A percentile compares a stretch with the other conserved stretches of the same genome.
Evolutionary conservation across 2,329 filamentous ascomycete species (phyloP).

Genomic region (Stemphylium lycopersici): DNA sequence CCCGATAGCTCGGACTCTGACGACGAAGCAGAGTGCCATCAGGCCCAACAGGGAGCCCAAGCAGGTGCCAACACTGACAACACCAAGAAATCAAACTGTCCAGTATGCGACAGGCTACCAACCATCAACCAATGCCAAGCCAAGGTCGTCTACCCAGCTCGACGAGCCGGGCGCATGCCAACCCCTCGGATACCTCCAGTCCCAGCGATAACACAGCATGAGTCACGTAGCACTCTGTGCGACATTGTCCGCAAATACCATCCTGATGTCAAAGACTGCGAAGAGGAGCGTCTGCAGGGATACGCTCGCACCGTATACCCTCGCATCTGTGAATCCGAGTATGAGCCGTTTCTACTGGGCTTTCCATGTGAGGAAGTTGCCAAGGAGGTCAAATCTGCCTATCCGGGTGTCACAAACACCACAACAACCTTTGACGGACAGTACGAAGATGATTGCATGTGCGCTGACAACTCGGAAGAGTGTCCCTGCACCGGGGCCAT

Average conservation of each 20-base stretch:
- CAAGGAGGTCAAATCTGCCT: neutral
- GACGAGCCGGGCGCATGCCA: neutral
- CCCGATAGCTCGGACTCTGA: neutral
- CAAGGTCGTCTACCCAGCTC: slow-evolving; percentile 6
- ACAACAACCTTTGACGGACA: neutral
- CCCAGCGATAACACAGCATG: neutral
- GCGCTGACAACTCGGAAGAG: neutral
- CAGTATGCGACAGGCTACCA: neutral
- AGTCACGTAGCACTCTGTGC: slow-evolving; percentile 4
- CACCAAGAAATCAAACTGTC: neutral
- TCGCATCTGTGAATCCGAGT: slow-evolving; percentile 5
- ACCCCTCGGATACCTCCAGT: neutral
- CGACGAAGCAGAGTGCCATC: neutral
- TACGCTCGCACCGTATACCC: slow-evolving; percentile 2
- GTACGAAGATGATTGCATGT: neutral
- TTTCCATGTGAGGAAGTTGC: slow-evolving; percentile 7
- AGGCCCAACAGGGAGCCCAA: neutral
- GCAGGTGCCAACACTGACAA: neutral
- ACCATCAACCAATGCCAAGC: slow-evolving; percentile 7
- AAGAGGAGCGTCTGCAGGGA: slow-evolving; percentile 1
- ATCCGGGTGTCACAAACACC: neutral
- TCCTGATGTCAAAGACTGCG: slow-evolving; percentile 1
- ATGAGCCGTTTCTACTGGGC: slow-evolving; percentile 1
- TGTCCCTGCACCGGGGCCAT: neutral
- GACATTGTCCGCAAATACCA: slow-evolving; percentile 7